These are phyloP conservation scores for Skeletonema menzelii DNA, from an alignment of 108 stramenopile genomes.

Conservation along the genomic window DNA sequence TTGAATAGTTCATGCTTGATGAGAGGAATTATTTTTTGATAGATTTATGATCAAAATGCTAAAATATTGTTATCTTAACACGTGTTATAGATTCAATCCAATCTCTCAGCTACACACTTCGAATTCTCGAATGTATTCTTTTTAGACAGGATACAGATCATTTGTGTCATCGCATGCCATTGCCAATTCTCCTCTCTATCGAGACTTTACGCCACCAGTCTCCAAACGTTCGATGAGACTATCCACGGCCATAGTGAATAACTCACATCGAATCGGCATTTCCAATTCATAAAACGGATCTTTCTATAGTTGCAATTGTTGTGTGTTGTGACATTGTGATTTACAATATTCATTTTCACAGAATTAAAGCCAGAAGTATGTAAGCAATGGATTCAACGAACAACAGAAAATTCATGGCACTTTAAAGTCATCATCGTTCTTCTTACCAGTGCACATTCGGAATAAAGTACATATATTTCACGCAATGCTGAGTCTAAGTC, in stretches of 20 bases:
- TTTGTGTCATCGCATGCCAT: neutral
- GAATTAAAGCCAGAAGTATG: neutral
- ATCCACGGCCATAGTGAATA: slow-evolving; percentile 81
- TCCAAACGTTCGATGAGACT: slow-evolving; percentile 50
- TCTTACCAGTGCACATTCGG: slow-evolving; percentile 75
- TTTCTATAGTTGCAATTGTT: slow-evolving; percentile 37
- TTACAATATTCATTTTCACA: neutral
- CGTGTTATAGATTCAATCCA: no score
- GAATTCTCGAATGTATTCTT: neutral
- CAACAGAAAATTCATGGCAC: neutral
- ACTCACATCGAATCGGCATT: slow-evolving; percentile 87
- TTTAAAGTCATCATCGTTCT: neutral
- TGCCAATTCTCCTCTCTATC: neutral
- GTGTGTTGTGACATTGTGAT: neutral
- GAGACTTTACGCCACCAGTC: slow-evolving; percentile 2
- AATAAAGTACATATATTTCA: slow-evolving; percentile 82
- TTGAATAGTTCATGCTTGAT: no score
- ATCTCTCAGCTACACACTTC: neutral
- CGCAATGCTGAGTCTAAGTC: slow-evolving; percentile 67
- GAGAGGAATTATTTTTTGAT: no score
- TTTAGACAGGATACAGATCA: neutral
- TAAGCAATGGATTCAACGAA: neutral
- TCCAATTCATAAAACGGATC: slow-evolving; percentile 92
- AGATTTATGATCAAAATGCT: no score
- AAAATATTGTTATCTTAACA: no score